Conservation (phyloP, 331 rosid genomes). For the Phaseolus coccineus region DNA sequence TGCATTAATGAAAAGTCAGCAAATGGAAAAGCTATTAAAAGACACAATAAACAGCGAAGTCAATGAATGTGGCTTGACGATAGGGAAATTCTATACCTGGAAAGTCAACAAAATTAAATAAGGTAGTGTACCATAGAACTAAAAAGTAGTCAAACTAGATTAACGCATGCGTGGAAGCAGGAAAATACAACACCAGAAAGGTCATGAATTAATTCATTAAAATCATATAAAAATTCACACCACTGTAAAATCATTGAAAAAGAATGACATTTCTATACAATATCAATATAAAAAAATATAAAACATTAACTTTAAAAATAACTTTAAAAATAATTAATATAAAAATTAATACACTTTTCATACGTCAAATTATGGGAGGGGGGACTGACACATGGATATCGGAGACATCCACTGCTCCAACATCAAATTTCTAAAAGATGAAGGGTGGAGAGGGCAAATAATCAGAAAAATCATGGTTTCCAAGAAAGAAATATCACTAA, state of each 20-base stretch:
- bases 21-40: neutral
- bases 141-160: neutral
- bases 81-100: neutral
- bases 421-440: neutral
- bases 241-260: neutral
- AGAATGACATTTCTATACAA: neutral
- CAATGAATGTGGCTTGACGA: slow-evolving; percentile 10
- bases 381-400: neutral
- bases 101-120: neutral
- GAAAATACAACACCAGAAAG: neutral
- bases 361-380: neutral
- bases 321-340: neutral
- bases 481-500: neutral
- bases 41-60: neutral
- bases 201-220: neutral
- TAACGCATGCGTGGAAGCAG: neutral
- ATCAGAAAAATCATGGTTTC: neutral
- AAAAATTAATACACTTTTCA: no score
- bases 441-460: neutral
- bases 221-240: neutral
- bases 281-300: neutral
- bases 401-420: neutral
- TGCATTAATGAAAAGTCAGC: neutral
- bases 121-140: neutral
- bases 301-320: neutral